These are phyloP conservation scores for Metarhizium humberi DNA, from an alignment of 2,329 filamentous ascomycete genomes.

Conservation along the genomic window DNA sequence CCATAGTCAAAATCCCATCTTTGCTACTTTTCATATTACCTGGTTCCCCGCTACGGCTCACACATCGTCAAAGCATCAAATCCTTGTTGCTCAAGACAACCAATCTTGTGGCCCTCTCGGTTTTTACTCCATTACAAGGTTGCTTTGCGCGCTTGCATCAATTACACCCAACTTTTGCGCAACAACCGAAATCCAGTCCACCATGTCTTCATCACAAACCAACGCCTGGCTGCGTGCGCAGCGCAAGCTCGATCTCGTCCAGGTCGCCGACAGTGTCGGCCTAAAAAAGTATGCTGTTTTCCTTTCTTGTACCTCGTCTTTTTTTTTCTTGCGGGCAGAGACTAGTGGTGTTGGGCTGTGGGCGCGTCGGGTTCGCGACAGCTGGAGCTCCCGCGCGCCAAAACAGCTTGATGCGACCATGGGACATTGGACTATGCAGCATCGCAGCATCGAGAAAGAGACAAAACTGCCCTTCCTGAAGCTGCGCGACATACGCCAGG, in stretches of 20 bases:
- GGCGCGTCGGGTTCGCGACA: constrained; percentile 4
- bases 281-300: constrained; percentile 57
- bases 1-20: too few species aligned
- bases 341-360: too few species aligned
- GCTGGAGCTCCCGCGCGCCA: background rate
- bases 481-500: background rate
- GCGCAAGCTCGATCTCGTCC: constrained; percentile 71
- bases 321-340: too few species aligned
- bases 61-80: background rate
- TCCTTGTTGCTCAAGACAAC: background rate
- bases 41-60: too few species aligned
- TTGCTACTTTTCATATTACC: too few species aligned
- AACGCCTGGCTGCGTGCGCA: constrained; percentile 71
- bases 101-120: background rate
- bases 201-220: constrained; percentile 22
- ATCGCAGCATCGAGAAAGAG: background rate
- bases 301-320: constrained; percentile 1
- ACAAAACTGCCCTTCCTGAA: background rate
- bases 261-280: constrained; percentile 62
- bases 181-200: constrained; percentile 1
- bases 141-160: constrained; percentile 1
- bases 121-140: background rate
- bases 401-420: background rate
- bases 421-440: background rate
- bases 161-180: background rate